phyloP scores from a whole-genome alignment of 2,329 filamentous ascomycete genomes.

The Alternaria gansuensis region DNA sequence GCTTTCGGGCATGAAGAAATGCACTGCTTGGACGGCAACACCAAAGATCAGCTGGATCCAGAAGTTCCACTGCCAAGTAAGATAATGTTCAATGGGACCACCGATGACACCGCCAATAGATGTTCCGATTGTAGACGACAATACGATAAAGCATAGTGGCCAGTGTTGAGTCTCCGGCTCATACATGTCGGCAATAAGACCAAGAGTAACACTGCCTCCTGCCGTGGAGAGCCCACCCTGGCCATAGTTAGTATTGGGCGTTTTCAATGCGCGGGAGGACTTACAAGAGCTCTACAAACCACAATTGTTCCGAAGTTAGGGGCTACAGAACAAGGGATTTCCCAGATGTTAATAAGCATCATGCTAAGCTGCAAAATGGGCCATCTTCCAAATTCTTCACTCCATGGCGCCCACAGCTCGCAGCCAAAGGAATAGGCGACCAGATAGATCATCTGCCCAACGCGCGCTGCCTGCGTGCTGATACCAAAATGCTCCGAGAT shows the following conservation, averaged over 20 bases:
- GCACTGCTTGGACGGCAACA: conserved; percentile 70
- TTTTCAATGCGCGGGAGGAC: conserved; percentile 60
- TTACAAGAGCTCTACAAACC: conserved; percentile 66
- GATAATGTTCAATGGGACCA: conserved; percentile 59
- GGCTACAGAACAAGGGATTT: conserved; percentile 70
- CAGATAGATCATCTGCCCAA: conserved; percentile 63
- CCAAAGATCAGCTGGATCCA: conserved; percentile 87
- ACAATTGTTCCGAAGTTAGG: conserved; percentile 73
- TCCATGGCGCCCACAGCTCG: conserved; percentile 83
- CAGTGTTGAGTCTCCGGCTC: conserved; percentile 66
- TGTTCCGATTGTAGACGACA: conserved; percentile 68
- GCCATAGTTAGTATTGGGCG: conserved; percentile 60
- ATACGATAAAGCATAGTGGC: conserved; percentile 64
- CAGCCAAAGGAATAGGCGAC: conserved; percentile 84
- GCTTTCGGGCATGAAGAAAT: conserved; percentile 76
- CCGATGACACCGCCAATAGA: conserved; percentile 77
- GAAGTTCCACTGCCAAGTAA: conserved; percentile 75
- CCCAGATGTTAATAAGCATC: conserved; percentile 68
- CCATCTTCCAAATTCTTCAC: conserved; percentile 74
- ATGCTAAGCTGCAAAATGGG: conserved; percentile 67
- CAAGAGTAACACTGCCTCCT: conserved; percentile 70
- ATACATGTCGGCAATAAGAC: conserved; percentile 70
- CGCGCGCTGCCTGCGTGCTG: conserved; percentile 34
- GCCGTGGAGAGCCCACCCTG: conserved; percentile 59
- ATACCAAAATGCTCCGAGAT: conserved; percentile 67